phyloP scores from a whole-genome alignment of 2,329 filamentous ascomycete species.

The Calonectria multiphialidica region DNA sequence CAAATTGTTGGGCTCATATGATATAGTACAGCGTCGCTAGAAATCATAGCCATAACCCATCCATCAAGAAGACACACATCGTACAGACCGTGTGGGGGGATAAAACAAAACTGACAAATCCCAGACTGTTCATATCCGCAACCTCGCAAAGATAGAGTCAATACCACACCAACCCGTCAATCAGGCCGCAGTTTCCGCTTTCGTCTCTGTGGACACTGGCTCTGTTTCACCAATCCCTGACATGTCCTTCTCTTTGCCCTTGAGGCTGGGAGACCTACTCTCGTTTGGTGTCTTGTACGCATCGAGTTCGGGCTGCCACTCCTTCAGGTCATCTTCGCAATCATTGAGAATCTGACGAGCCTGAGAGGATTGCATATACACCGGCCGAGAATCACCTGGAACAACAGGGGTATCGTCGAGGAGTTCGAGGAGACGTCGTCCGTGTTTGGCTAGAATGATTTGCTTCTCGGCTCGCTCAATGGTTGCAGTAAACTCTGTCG shows the following conservation, averaged over 20 bases:
- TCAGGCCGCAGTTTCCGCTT: neutral
- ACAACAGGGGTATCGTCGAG: conserved; percentile 92
- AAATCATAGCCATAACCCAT: neutral
- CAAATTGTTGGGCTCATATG: neutral
- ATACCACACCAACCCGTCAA: neutral
- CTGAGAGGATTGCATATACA: conserved; percentile 74
- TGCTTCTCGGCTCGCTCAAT: conserved; percentile 99
- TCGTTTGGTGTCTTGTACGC: conserved; percentile 39
- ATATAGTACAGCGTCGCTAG: conserved; percentile 11
- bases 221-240: conserved; percentile 20
- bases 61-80: neutral
- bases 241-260: conserved; percentile 44
- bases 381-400: conserved; percentile 81
- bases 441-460: conserved; percentile 91
- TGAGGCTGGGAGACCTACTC: conserved; percentile 37
- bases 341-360: conserved; percentile 92
- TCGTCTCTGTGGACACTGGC: neutral
- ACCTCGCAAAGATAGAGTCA: neutral
- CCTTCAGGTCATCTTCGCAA: conserved; percentile 87
- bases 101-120: neutral
- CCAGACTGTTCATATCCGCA: neutral
- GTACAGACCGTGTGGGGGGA: neutral
- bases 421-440: conserved; percentile 84
- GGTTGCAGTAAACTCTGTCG: conserved; percentile 86
- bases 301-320: conserved; percentile 71